Percentiles rank a stretch among this genome's conserved stretches.
Evolutionary conservation across 352 stramenopile genomes (phyloP).

Genomic region (Blastocystis hominis): DNA sequence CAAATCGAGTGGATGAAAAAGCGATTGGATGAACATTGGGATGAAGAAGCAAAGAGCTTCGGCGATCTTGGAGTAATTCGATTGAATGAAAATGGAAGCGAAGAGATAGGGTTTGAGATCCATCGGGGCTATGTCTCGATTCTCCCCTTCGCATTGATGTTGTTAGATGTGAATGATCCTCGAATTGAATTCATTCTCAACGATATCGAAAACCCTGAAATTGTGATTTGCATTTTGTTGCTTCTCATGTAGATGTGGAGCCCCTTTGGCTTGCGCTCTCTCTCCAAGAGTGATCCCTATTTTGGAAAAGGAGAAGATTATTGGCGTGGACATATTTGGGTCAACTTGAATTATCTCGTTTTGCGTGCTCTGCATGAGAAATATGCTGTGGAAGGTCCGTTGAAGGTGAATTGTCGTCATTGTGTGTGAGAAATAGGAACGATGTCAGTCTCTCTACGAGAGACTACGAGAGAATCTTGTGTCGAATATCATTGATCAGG

Average conservation of each 20-base stretch:
- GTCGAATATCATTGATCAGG: constrained; percentile 60
- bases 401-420: neutral
- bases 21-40: constrained; percentile 60
- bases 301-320: constrained; percentile 78
- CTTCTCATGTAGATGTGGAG: constrained; percentile 61
- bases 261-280: constrained; percentile 68
- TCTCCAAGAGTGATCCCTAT: constrained; percentile 73
- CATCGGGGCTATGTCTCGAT: constrained; percentile 77
- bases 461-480: constrained; percentile 63
- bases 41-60: constrained; percentile 57
- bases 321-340: constrained; percentile 84
- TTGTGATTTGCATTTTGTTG: constrained; percentile 66
- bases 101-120: constrained; percentile 60
- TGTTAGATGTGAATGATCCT: constrained; percentile 68
- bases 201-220: constrained; percentile 66
- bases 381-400: constrained; percentile 59
- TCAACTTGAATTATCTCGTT: constrained; percentile 82
- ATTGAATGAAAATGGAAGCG: neutral
- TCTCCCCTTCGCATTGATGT: constrained; percentile 71
- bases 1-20: neutral
- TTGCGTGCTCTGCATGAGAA: constrained; percentile 74
- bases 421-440: constrained; percentile 61
- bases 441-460: constrained; percentile 59
- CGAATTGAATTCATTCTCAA: constrained; percentile 67
- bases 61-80: constrained; percentile 48